Conservation (phyloP, 2,329 filamentous ascomycete genomes). For the Penicillium sp. region DNA sequence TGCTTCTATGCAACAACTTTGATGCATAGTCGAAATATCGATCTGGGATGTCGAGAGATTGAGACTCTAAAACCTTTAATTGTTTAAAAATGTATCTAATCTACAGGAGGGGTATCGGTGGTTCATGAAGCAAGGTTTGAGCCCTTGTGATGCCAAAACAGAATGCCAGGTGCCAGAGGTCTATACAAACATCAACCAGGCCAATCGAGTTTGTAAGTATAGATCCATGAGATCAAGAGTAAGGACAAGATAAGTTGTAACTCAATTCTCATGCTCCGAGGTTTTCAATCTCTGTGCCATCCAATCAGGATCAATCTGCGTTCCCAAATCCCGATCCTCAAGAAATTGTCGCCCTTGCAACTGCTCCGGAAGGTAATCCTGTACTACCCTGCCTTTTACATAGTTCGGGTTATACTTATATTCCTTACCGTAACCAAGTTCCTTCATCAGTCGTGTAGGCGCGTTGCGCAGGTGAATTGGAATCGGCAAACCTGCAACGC, state of each 20-base stretch:
- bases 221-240: not conserved
- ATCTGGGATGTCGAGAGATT: not conserved
- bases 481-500: conserved; percentile 78
- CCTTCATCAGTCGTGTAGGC: conserved; percentile 89
- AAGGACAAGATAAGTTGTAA: not conserved
- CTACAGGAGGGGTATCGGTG: not conserved
- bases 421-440: conserved; percentile 84
- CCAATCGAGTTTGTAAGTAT: not conserved
- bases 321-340: conserved; percentile 79
- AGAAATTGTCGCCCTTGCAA: conserved; percentile 75
- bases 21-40: not conserved
- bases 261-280: not conserved
- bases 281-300: conserved; percentile 22
- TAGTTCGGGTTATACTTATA: conserved; percentile 99
- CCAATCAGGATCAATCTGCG: conserved; percentile 74
- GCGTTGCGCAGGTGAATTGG: conserved; percentile 90
- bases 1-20: conserved; percentile 5
- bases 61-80: not conserved
- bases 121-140: conserved; percentile 1
- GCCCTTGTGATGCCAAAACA: not conserved
- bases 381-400: conserved; percentile 75
- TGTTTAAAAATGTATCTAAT: not conserved
- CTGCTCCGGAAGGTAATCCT: conserved; percentile 87
- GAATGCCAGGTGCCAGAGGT: not conserved
- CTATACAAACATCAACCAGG: not conserved